Conservation (phyloP, 2,329 filamentous ascomycete genomes). For the Cercospora canescens region DNA sequence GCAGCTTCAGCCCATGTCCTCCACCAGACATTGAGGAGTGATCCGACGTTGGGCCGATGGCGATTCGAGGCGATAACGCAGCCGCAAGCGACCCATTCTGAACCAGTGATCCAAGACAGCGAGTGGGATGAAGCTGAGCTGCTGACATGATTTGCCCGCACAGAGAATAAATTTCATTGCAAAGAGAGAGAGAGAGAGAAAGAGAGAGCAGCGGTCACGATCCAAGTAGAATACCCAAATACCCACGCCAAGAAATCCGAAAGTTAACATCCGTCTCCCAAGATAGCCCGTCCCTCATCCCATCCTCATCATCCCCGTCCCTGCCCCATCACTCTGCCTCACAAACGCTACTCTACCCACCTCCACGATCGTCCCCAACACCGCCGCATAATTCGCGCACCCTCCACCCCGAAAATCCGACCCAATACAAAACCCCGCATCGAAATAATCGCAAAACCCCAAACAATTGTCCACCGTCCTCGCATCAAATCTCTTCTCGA, state of each 20-base stretch:
- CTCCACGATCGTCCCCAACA: constrained; percentile 1
- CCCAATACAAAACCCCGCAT: background rate
- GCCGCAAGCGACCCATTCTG: constrained; percentile 21
- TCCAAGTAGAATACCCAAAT: too few species aligned
- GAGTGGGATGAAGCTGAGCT: constrained; percentile 53
- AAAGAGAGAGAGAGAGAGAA: too few species aligned
- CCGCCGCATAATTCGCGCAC: too few species aligned
- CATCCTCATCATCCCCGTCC: too few species aligned
- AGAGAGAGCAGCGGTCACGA: too few species aligned
- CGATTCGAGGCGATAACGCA: constrained; percentile 33
- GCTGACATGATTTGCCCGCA: constrained; percentile 34
- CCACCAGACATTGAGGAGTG: constrained; percentile 18
- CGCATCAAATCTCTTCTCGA: too few species aligned
- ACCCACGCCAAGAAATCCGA: too few species aligned
- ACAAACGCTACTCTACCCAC: constrained; percentile 6
- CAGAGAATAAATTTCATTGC: too few species aligned
- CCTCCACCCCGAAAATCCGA: background rate
- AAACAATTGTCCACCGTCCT: too few species aligned
- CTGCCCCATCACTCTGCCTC: background rate
- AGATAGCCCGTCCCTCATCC: too few species aligned
- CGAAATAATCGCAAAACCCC: too few species aligned
- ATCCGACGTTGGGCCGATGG: constrained; percentile 22
- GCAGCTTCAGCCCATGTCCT: constrained; percentile 1
- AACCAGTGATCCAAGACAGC: constrained; percentile 55
- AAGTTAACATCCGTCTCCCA: background rate